Conservation (phyloP, 345 rosid genomes). For the Hibiscus tridactylites region DNA sequence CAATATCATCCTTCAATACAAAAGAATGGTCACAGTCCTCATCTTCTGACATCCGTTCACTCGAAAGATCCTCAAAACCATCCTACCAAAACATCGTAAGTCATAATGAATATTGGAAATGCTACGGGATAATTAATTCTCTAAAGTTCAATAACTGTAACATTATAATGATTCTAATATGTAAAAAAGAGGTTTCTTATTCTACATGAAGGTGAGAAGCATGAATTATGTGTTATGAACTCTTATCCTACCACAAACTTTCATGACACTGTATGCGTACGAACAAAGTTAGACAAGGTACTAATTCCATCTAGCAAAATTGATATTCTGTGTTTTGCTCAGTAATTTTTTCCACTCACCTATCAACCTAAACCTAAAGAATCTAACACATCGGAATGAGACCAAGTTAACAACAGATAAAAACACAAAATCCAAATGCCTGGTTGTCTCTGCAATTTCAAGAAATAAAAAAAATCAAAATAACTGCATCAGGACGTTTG, state of each 20-base stretch:
- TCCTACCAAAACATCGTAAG: constrained; percentile 33
- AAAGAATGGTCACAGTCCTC: constrained; percentile 74
- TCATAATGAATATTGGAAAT: constrained; percentile 6
- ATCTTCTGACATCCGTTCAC: constrained; percentile 37
- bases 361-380: background rate
- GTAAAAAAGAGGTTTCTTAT: background rate
- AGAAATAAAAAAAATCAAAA: background rate
- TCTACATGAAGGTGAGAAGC: background rate
- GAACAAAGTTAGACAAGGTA: background rate
- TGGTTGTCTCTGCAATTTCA: background rate
- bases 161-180: background rate
- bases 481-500: background rate
- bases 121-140: background rate
- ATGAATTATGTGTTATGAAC: background rate
- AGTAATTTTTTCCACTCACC: background rate
- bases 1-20: constrained; percentile 80
- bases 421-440: background rate
- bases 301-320: background rate
- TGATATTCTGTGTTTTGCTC: background rate
- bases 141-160: background rate
- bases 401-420: background rate
- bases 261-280: background rate
- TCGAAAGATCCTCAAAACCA: constrained; percentile 31
- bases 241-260: background rate
- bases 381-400: background rate